Conservation (phyloP, 805 yeast genomes). For the Kodamaea restingae region DNA sequence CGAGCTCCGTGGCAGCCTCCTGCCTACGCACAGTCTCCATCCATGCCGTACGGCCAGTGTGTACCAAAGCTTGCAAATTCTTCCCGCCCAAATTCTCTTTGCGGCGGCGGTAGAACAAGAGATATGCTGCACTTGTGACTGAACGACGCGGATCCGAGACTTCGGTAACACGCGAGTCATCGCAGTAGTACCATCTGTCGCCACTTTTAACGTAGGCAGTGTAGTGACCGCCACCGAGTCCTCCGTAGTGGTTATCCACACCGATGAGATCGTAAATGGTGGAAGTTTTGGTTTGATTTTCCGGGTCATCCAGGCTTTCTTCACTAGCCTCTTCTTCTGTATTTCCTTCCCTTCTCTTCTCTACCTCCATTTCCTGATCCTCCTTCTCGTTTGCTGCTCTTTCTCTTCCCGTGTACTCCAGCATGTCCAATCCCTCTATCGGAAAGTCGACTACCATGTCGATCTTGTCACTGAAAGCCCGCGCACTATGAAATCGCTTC, state of each 20-base stretch:
- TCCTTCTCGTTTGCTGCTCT: conserved; percentile 65
- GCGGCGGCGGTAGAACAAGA: conserved; percentile 73
- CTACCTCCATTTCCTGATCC: conserved; percentile 83
- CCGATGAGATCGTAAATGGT: conserved; percentile 77
- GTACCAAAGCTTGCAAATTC: conserved; percentile 37
- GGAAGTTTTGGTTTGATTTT: neutral
- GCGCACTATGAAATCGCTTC: conserved; percentile 81
- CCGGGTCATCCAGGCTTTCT: neutral
- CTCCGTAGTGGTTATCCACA: conserved; percentile 94
- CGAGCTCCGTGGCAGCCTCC: conserved; percentile 12
- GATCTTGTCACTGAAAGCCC: conserved; percentile 86
- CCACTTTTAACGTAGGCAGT: conserved; percentile 83
- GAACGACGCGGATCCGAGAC: conserved; percentile 55
- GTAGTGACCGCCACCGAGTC: conserved; percentile 96
- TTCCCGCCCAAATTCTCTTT: conserved; percentile 47
- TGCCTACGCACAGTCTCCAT: conserved; percentile 12
- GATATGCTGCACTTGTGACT: conserved; percentile 76
- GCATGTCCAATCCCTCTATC: conserved; percentile 71
- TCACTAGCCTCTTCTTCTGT: conserved; percentile 43
- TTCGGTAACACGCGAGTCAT: conserved; percentile 72
- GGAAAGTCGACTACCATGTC: conserved; percentile 85
- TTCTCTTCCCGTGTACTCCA: conserved; percentile 44
- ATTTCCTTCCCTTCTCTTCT: conserved; percentile 85
- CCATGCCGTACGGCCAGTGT: conserved; percentile 33
- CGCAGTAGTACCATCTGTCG: conserved; percentile 81